These are phyloP conservation scores for Pythium rishiriense DNA, from an alignment of 352 stramenopile species.

Conservation along the genomic window DNA sequence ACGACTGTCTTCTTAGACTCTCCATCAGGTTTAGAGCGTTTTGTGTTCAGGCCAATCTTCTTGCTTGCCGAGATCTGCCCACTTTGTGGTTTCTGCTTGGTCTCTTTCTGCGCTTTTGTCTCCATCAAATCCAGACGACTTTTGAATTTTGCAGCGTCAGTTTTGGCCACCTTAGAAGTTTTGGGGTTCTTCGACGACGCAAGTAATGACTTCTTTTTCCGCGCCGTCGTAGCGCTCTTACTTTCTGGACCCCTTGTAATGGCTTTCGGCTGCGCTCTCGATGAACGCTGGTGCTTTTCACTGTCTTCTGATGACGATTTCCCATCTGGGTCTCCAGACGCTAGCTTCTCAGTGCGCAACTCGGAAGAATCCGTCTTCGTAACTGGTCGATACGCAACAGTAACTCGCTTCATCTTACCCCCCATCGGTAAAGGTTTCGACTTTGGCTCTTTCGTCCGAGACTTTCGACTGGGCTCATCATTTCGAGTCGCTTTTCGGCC, in stretches of 20 bases:
- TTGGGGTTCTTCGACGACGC: too few species aligned
- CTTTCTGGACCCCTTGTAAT: too few species aligned
- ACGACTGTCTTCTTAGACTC: not conserved
- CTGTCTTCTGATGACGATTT: too few species aligned
- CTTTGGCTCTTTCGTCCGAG: not conserved
- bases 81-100: not conserved
- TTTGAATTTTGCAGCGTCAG: too few species aligned
- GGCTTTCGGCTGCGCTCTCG: too few species aligned
- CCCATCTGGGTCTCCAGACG: too few species aligned
- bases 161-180: too few species aligned
- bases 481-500: not conserved
- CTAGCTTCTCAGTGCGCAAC: not conserved
- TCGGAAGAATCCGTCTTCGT: not conserved
- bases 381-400: constrained; percentile 19
- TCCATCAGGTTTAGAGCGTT: not conserved
- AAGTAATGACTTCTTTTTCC: too few species aligned
- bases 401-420: constrained; percentile 21
- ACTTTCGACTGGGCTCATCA: not conserved
- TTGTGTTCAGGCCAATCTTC: not conserved
- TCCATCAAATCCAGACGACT: too few species aligned
- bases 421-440: constrained; percentile 4
- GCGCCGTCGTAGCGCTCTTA: too few species aligned
- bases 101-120: too few species aligned
- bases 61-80: not conserved
- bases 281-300: too few species aligned